These are phyloP conservation scores for Rhytidiadelphus loreus DNA, from an alignment of 225 moss, liverwort and hornwort genomes.

Conservation along the genomic window DNA sequence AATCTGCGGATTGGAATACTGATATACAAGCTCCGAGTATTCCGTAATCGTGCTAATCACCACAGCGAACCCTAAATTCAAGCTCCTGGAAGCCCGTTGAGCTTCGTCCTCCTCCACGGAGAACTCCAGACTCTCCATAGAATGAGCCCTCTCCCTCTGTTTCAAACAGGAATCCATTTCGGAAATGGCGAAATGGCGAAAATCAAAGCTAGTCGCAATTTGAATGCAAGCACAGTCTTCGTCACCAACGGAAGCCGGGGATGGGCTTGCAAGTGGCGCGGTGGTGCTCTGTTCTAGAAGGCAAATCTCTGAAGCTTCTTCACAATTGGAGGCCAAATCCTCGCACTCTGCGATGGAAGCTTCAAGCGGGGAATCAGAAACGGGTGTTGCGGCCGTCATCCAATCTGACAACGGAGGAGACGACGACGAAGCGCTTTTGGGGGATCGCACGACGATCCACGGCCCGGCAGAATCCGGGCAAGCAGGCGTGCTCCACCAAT, in stretches of 20 bases:
- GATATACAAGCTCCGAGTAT: conserved; percentile 18
- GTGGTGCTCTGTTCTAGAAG: background rate
- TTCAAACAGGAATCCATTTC: background rate
- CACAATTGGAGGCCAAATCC: background rate
- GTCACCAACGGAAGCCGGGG: background rate
- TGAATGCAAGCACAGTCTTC: background rate
- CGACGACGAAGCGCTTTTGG: conserved; percentile 15
- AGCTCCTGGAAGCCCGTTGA: background rate
- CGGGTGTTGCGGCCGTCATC: background rate
- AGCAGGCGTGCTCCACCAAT: conserved; percentile 63
- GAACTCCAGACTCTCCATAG: background rate
- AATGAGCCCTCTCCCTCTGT: background rate
- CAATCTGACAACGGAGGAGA: conserved; percentile 9
- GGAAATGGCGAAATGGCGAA: conserved; percentile 7
- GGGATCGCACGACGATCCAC: conserved; percentile 87
- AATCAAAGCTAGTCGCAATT: background rate
- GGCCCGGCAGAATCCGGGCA: conserved; percentile 37
- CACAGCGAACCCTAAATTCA: conserved; percentile 7
- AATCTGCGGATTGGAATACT: conserved; percentile 19
- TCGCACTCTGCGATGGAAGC: background rate
- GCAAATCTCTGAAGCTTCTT: background rate
- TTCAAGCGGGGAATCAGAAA: background rate
- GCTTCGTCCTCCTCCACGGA: background rate
- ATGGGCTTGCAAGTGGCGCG: background rate
- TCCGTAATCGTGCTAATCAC: conserved; percentile 1